Evolutionary conservation across 2,329 filamentous ascomycete genomes (phyloP).

Genomic region (Clarireedia sp.): DNA sequence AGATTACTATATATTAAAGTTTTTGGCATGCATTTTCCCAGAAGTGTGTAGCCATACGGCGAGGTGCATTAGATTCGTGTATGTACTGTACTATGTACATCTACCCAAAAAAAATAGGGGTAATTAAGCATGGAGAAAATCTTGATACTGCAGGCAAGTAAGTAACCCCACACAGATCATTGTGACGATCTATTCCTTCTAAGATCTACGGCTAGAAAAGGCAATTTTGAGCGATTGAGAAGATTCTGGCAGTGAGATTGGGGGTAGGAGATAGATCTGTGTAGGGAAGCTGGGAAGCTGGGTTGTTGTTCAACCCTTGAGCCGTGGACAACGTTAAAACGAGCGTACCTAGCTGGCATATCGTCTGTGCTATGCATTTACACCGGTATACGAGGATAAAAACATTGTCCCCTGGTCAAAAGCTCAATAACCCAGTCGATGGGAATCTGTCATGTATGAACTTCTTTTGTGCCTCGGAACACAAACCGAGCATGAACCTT

Average conservation of each 20-base stretch:
- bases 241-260: background rate
- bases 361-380: no score
- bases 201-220: background rate
- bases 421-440: background rate
- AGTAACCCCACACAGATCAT: constrained; percentile 9
- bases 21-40: background rate
- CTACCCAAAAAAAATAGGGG: background rate
- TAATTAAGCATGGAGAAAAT: background rate
- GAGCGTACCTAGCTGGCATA: no score
- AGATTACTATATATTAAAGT: background rate
- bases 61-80: background rate
- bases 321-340: no score
- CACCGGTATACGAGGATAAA: no score
- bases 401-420: no score
- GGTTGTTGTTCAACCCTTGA: no score
- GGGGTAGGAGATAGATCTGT: background rate
- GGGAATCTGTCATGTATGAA: background rate
- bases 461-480: background rate
- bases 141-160: constrained; percentile 4
- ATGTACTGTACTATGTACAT: no score
- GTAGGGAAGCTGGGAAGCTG: no score
- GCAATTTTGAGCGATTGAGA: background rate
- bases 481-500: background rate
- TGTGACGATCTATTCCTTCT: background rate
- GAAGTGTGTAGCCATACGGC: background rate